A percentile compares a stretch with the other conserved stretches of the same genome.
phyloP scores from a whole-genome alignment of 106 monocot species.

The Acorus calamus region DNA sequence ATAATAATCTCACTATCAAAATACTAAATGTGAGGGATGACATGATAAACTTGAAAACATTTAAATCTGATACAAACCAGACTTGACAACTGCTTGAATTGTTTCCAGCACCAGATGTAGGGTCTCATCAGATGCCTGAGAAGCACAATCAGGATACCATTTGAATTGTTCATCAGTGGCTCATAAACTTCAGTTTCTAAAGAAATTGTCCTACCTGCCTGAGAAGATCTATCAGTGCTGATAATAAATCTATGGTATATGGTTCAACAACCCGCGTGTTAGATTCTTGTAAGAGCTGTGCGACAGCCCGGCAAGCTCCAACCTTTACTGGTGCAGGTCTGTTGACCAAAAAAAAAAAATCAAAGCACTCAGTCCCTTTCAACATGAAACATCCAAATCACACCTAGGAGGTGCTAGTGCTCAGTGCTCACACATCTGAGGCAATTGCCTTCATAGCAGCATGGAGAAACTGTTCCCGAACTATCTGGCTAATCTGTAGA shows the following conservation, averaged over 20 bases:
- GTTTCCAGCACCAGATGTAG: conserved; percentile 99
- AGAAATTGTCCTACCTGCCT: conserved; percentile 43
- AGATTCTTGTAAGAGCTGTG: conserved; percentile 53
- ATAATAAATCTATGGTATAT: conserved; percentile 56
- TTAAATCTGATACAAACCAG: conserved; percentile 31
- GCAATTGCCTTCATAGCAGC: conserved; percentile 61
- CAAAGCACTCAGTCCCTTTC: conserved; percentile 7
- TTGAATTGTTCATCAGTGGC: neutral
- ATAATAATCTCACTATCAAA: neutral
- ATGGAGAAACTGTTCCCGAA: conserved; percentile 50
- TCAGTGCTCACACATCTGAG: conserved; percentile 58
- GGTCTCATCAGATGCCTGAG: conserved; percentile 89
- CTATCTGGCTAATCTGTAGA: conserved; percentile 47
- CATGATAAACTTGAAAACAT: neutral
- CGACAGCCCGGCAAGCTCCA: conserved; percentile 76
- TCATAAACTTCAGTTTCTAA: neutral
- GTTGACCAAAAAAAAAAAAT: conserved; percentile 15
- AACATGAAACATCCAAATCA: neutral
- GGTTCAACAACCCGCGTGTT: conserved; percentile 34
- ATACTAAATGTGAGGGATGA: neutral
- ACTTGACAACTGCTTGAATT: conserved; percentile 73
- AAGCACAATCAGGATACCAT: neutral
- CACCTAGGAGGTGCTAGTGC: neutral
- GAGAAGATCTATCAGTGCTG: conserved; percentile 68
- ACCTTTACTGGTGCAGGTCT: conserved; percentile 84